A percentile compares a stretch with the other conserved stretches of the same genome.
Evolutionary conservation across 495 filamentous ascomycete species (phyloP).

Genomic region (Xylona heveae): DNA sequence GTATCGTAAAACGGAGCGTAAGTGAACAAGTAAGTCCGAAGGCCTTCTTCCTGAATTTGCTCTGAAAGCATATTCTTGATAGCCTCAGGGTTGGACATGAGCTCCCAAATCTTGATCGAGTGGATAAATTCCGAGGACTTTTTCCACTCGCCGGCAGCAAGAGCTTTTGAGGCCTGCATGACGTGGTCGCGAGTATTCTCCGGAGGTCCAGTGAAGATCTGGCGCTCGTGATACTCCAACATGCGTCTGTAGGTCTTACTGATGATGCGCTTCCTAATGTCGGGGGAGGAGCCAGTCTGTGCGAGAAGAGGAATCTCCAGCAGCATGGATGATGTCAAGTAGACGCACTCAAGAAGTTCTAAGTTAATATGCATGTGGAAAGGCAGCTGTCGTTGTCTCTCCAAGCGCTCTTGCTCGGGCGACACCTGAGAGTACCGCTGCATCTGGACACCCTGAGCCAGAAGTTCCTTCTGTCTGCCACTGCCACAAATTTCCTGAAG

Average conservation of each 20-base stretch:
- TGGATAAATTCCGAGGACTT: slow-evolving; percentile 80
- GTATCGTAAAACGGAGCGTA: slow-evolving; percentile 99
- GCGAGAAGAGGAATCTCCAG: slow-evolving; percentile 93
- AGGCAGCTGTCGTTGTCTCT: slow-evolving; percentile 86
- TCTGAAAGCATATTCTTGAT: slow-evolving; percentile 93
- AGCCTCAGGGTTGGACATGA: slow-evolving; percentile 72
- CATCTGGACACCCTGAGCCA: slow-evolving; percentile 94
- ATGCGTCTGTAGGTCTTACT: slow-evolving; percentile 99
- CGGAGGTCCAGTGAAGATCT: slow-evolving; percentile 94
- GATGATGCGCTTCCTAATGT: slow-evolving; percentile 93
- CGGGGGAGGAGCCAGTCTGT: slow-evolving; percentile 85
- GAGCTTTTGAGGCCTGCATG: slow-evolving; percentile 93
- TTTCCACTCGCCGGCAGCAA: slow-evolving; percentile 96
- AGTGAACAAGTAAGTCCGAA: slow-evolving; percentile 97
- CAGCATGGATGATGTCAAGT: slow-evolving; percentile 96
- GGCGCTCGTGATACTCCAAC: slow-evolving; percentile 97
- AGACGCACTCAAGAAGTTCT: slow-evolving; percentile 92
- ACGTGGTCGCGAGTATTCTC: slow-evolving; percentile 98
- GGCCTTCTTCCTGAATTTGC: slow-evolving; percentile 95
- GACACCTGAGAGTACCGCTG: slow-evolving; percentile 88
- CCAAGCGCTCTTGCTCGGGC: slow-evolving; percentile 90
- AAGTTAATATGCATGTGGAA: slow-evolving; percentile 99
- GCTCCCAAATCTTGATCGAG: slow-evolving; percentile 97
- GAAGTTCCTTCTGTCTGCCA: slow-evolving; percentile 88
- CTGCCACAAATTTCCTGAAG: slow-evolving; percentile 95